phyloP scores from a whole-genome alignment of 805 yeast genomes.

The Wickerhamomyces alni region DNA sequence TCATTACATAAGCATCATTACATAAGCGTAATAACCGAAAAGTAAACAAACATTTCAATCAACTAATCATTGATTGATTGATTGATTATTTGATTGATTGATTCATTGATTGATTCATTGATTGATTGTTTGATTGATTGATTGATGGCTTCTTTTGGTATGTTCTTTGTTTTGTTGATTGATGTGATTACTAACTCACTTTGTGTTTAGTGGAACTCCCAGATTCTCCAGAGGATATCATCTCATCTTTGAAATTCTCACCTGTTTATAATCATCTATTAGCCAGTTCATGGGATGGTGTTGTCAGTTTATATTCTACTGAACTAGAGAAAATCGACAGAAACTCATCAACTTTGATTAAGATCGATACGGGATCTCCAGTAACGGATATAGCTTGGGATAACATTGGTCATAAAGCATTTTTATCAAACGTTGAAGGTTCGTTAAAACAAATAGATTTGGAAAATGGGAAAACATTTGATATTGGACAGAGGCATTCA shows the following conservation, averaged over 20 bases:
- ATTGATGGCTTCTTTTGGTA: neutral
- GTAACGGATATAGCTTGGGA: conserved; percentile 20
- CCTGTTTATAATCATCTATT: conserved; percentile 33
- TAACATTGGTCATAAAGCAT: conserved; percentile 24
- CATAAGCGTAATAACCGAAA: too few relatives aligned
- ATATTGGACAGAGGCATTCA: conserved; percentile 27
- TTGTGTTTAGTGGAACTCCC: conserved; percentile 11
- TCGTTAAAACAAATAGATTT: conserved; percentile 45
- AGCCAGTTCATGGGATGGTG: conserved; percentile 55
- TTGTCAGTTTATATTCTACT: conserved; percentile 37
- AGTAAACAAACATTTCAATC: too few relatives aligned
- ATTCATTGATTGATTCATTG: too few relatives aligned
- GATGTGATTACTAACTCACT: neutral
- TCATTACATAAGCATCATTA: too few relatives aligned
- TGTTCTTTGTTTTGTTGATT: neutral
- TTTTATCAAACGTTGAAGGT: conserved; percentile 50
- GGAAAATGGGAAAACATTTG: conserved; percentile 32
- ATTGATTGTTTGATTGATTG: too few relatives aligned
- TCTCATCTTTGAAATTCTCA: conserved; percentile 38
- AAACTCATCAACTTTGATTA: conserved; percentile 22
- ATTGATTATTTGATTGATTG: too few relatives aligned
- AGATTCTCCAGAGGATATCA: conserved; percentile 30
- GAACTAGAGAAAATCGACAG: conserved; percentile 23
- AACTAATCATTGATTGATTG: too few relatives aligned
- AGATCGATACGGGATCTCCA: conserved; percentile 10